phyloP scores from a whole-genome alignment of 2,329 filamentous ascomycete genomes.

The Pseudogymnoascus sp. region DNA sequence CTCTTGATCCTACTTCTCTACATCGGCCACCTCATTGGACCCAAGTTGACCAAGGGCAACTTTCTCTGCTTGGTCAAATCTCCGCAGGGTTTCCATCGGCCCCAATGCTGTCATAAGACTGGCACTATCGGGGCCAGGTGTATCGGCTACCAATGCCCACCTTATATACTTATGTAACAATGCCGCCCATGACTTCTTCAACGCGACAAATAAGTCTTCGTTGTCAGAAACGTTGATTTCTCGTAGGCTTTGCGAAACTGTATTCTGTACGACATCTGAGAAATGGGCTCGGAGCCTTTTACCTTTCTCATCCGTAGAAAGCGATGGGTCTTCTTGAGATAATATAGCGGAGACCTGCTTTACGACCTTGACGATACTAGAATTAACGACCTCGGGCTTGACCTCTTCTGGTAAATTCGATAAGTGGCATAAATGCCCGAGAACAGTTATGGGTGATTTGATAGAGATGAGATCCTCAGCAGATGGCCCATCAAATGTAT shows the following conservation, averaged over 20 bases:
- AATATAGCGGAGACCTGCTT: conserved; percentile 18
- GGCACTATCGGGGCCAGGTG: conserved; percentile 47
- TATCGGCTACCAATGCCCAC: conserved; percentile 48
- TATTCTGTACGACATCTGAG: conserved; percentile 13
- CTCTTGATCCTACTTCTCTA: background rate
- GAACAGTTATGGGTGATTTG: conserved; percentile 17
- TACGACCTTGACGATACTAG: background rate
- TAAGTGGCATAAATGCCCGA: background rate
- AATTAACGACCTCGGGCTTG: background rate
- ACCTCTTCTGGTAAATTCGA: conserved; percentile 13
- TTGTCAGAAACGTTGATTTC: conserved; percentile 20
- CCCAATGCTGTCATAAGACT: conserved; percentile 51
- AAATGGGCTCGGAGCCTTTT: conserved; percentile 15
- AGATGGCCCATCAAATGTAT: conserved; percentile 47
- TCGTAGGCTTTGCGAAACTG: conserved; percentile 14
- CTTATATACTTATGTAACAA: conserved; percentile 50
- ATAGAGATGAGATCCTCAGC: conserved; percentile 18
- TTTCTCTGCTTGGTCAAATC: conserved; percentile 27
- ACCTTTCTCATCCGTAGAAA: conserved; percentile 15
- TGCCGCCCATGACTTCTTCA: conserved; percentile 34
- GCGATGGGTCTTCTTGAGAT: conserved; percentile 20
- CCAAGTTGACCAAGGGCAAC: conserved; percentile 14
- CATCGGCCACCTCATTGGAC: background rate
- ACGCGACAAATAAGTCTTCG: background rate
- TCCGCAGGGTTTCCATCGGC: conserved; percentile 41